phyloP scores from a whole-genome alignment of 148 eudicot genomes.

The Drosera capensis region DNA sequence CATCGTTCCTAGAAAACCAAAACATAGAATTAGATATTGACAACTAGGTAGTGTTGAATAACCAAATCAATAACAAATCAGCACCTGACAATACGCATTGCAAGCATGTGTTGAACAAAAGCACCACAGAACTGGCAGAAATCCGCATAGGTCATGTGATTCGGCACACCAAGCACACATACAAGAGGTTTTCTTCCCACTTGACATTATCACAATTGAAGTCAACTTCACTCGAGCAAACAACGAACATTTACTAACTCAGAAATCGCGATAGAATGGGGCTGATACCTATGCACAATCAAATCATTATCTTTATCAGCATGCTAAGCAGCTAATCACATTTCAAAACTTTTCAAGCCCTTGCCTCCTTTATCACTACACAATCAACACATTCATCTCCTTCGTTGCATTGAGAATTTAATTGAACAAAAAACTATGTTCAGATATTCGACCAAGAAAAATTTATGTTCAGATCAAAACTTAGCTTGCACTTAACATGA shows the following conservation, averaged over 20 bases:
- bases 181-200: conserved; percentile 69
- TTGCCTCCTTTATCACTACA: too few relatives aligned
- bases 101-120: conserved; percentile 75
- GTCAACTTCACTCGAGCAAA: conserved; percentile 2
- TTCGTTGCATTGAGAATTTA: too few relatives aligned
- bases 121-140: conserved; percentile 94
- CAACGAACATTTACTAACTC: background rate
- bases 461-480: too few relatives aligned
- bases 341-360: too few relatives aligned
- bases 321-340: too few relatives aligned
- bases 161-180: conserved; percentile 88
- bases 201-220: too few relatives aligned
- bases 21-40: conserved; percentile 5
- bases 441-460: too few relatives aligned
- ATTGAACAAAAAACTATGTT: too few relatives aligned
- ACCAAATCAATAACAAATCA: conserved; percentile 4
- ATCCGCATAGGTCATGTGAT: conserved; percentile 98
- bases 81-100: conserved; percentile 93
- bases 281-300: too few relatives aligned
- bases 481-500: background rate
- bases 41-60: background rate
- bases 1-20: conserved; percentile 45
- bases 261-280: background rate
- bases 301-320: too few relatives aligned
- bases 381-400: too few relatives aligned